Conservation (phyloP, 495 filamentous ascomycete species). For the Amorphotheca resinae region DNA sequence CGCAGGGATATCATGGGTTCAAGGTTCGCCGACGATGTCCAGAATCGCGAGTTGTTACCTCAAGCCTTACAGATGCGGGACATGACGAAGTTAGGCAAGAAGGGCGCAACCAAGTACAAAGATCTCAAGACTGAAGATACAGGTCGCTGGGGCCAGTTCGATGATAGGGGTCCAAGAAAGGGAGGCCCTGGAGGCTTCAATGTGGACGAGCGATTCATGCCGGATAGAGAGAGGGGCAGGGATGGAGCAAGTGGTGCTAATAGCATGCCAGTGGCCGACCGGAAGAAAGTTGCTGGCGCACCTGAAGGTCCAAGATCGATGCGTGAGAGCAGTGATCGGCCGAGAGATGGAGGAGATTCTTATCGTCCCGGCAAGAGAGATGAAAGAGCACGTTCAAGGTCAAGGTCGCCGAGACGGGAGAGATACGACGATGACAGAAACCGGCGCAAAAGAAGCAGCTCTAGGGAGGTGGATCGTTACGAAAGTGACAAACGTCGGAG, state of each 20-base stretch:
- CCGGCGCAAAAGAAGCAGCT: slow-evolving; percentile 52
- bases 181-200: slow-evolving; percentile 33
- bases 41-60: slow-evolving; percentile 68
- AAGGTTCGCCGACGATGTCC: slow-evolving; percentile 64
- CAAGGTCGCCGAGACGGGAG: slow-evolving; percentile 29
- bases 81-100: slow-evolving; percentile 85
- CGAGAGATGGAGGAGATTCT: slow-evolving; percentile 19
- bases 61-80: slow-evolving; percentile 90
- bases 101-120: slow-evolving; percentile 79
- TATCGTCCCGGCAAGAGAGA: slow-evolving; percentile 15
- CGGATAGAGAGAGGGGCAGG: slow-evolving; percentile 40
- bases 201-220: slow-evolving; percentile 58
- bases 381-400: slow-evolving; percentile 24
- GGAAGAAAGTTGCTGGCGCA: slow-evolving; percentile 29
- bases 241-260: slow-evolving; percentile 45
- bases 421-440: slow-evolving; percentile 39
- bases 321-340: slow-evolving; percentile 22
- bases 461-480: slow-evolving; percentile 45
- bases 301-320: slow-evolving; percentile 26
- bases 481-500: slow-evolving; percentile 54
- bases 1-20: slow-evolving; percentile 71
- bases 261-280: slow-evolving; percentile 44
- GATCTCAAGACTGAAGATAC: slow-evolving; percentile 91
- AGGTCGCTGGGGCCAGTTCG: slow-evolving; percentile 61
- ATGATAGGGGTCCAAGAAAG: slow-evolving; percentile 37